phyloP scores from a whole-genome alignment of 345 rosid genomes.

The Psidium guajava region DNA sequence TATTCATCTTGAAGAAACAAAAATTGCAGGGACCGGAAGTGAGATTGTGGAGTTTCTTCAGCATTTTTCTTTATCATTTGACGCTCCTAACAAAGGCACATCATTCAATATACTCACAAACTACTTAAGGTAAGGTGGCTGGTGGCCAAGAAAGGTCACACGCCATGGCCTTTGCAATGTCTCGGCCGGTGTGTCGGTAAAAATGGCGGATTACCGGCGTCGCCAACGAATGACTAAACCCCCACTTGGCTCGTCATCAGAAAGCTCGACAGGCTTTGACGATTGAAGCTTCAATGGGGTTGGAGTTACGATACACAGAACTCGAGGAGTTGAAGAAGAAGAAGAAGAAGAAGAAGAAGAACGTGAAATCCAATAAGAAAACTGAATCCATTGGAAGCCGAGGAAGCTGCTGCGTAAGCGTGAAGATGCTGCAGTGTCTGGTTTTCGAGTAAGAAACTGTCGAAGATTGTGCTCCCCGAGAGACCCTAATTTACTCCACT shows the following conservation, averaged over 20 bases:
- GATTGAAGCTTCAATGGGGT: neutral
- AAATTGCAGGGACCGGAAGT: neutral
- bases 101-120: neutral
- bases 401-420: neutral
- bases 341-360: neutral
- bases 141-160: neutral
- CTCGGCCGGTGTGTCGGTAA: neutral
- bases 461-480: neutral
- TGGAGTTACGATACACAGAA: neutral
- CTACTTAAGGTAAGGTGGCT: neutral
- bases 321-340: neutral
- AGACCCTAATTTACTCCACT: neutral
- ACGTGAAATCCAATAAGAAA: neutral
- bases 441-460: neutral
- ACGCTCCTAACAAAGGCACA: neutral
- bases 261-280: neutral
- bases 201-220: neutral
- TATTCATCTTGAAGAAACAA: neutral
- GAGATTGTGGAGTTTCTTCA: neutral
- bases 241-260: neutral
- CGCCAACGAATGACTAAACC: neutral
- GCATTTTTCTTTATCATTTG: neutral
- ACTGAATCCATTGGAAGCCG: neutral
- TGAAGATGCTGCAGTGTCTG: neutral
- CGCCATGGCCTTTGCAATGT: neutral